These are phyloP conservation scores for Haemoproteus tartakovskyi DNA, from an alignment of 169 alveolate genomes.

Conservation along the genomic window DNA sequence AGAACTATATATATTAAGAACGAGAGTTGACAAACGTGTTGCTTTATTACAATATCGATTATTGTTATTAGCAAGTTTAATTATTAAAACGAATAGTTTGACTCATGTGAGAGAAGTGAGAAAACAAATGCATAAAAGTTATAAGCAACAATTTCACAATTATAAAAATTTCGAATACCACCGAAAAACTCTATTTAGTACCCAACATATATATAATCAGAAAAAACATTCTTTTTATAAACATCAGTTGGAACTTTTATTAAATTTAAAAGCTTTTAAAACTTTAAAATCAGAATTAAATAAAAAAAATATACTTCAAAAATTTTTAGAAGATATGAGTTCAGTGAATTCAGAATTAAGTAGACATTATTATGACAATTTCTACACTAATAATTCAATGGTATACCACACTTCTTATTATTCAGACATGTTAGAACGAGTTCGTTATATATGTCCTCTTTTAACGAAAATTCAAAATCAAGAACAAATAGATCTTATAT, in stretches of 20 bases:
- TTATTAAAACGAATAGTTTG: conserved; percentile 47
- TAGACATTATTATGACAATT: conserved; percentile 14
- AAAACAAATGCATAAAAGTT: not conserved
- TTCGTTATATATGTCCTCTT: conserved; percentile 27
- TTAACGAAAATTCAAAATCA: conserved; percentile 10
- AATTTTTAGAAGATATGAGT: conserved; percentile 23
- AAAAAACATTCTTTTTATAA: conserved; percentile 37
- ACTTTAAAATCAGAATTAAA: conserved; percentile 11
- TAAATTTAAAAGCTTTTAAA: conserved; percentile 29
- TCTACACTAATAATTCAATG: conserved; percentile 38
- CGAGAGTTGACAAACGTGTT: conserved; percentile 3
- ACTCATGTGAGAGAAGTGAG: conserved; percentile 22
- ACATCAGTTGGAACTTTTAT: conserved; percentile 26
- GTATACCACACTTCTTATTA: conserved; percentile 38
- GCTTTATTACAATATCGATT: conserved; percentile 39
- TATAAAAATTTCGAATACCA: conserved; percentile 40
- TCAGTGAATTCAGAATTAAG: conserved; percentile 9
- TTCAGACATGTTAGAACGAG: conserved; percentile 12
- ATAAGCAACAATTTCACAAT: not conserved
- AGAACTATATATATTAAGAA: conserved; percentile 18
- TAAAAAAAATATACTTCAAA: conserved; percentile 15
- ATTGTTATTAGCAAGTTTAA: conserved; percentile 13
- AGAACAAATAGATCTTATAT: conserved; percentile 6
- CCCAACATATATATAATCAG: conserved; percentile 14
- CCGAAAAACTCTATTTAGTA: conserved; percentile 21